These are phyloP conservation scores for Lagerstroemia speciosa DNA, from an alignment of 345 rosid genomes.

Conservation along the genomic window DNA sequence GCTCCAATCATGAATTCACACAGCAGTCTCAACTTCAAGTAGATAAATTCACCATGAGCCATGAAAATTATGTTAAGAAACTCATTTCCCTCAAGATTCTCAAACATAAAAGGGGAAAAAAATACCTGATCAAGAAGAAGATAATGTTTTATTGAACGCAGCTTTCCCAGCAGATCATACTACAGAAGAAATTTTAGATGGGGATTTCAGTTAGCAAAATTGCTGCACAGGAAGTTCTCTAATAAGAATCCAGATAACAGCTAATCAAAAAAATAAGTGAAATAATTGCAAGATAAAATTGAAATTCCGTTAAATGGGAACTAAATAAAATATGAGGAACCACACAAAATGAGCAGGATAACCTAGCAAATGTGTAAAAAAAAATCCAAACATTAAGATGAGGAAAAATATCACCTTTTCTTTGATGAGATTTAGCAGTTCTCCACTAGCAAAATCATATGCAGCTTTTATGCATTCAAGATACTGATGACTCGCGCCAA, in stretches of 20 bases:
- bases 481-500: constrained; percentile 88
- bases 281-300: not conserved
- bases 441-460: constrained; percentile 80
- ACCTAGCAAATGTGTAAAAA: not conserved
- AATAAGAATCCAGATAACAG: not conserved
- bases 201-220: not conserved
- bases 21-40: constrained; percentile 1
- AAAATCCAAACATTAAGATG: not conserved
- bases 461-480: constrained; percentile 90
- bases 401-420: constrained; percentile 47
- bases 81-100: not conserved
- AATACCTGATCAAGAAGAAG: constrained; percentile 97
- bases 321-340: not conserved
- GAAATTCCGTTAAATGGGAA: not conserved
- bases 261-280: not conserved
- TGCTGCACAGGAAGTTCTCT: not conserved
- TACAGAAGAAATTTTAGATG: constrained; percentile 20
- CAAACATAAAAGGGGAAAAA: constrained; percentile 6
- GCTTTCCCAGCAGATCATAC: constrained; percentile 88
- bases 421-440: constrained; percentile 74
- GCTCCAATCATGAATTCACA: not conserved
- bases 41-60: not conserved
- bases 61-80: not conserved
- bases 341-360: not conserved
- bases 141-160: constrained; percentile 88